Evolutionary conservation across 495 filamentous ascomycete genomes (phyloP), one percentile per base, ranked within the genome.

Genomic region (Cetradonia linearis): DNA sequence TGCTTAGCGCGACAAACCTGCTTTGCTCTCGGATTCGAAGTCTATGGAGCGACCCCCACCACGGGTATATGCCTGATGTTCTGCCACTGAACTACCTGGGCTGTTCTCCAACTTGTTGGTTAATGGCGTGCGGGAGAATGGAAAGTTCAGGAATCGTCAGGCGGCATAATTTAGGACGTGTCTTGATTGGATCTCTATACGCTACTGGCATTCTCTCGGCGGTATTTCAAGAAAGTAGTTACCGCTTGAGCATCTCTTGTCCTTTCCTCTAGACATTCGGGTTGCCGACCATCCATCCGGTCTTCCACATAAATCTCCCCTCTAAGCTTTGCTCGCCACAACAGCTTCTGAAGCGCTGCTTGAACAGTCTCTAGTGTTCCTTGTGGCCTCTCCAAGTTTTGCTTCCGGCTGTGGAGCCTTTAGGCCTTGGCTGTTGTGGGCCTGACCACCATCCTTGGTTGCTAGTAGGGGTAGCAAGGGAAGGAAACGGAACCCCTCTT

Each of bases 1-100:
- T n/a, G 18, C 16, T n/a, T 6, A 8, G 3, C 18, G 10, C n/a
- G n/a, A n/a, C n/a, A n/a, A n/a, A n/a, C n/a, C n/a, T n/a, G n/a
- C n/a, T n/a, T n/a, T n/a, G n/a, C n/a, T n/a, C n/a, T n/a, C 25
- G 36, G 4, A 8, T 56, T 34, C 16, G n/a, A 11, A 23, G 44
- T 30, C 28, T 58, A 48, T 27, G 30, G 56, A n/a, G 56, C 40
- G 18, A 59, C 33, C 33, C 23, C 46, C 0, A 23, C 44, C 33
- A n/a, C 57, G 27, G 20, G 36, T n/a, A 3, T 40, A 18, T 13
- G 5, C 46, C 31, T 50, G 46, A 38, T 8, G 42, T 49, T 58
- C 44, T 58, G 36, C 44, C 31, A 38, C 28, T 59, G 57, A 38
- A 50, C 13, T 40, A 28, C 31, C 57, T 28, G 57, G 48, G 57